Conservation (phyloP, 2,329 filamentous ascomycete genomes). For the Penicillium sp. region DNA sequence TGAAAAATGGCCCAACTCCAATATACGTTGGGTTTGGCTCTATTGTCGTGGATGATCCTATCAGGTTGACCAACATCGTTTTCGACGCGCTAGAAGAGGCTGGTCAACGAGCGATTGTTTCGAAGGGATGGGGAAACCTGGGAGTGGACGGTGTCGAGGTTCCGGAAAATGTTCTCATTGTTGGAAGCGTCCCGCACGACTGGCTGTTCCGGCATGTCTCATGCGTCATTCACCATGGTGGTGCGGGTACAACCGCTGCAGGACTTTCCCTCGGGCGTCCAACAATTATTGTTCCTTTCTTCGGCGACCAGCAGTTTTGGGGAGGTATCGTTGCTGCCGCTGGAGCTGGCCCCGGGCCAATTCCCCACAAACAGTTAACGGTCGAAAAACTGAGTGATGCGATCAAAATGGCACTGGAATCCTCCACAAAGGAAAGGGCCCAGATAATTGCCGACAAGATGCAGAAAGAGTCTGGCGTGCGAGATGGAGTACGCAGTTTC, state of each 20-base stretch:
- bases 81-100: slow-evolving; percentile 69
- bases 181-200: slow-evolving; percentile 84
- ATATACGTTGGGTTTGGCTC: slow-evolving; percentile 84
- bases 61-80: slow-evolving; percentile 69
- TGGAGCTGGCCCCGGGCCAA: slow-evolving; percentile 70
- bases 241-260: slow-evolving; percentile 83
- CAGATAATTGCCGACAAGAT: slow-evolving; percentile 65
- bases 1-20: slow-evolving; percentile 69
- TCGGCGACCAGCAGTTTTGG: slow-evolving; percentile 84
- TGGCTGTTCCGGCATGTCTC: slow-evolving; percentile 84
- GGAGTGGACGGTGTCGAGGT: slow-evolving; percentile 69
- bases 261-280: slow-evolving; percentile 80
- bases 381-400: slow-evolving; percentile 66
- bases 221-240: slow-evolving; percentile 83
- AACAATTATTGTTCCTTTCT: slow-evolving; percentile 83
- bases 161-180: slow-evolving; percentile 78
- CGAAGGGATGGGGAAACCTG: slow-evolving; percentile 85
- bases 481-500: slow-evolving; percentile 67
- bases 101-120: slow-evolving; percentile 77
- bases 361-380: slow-evolving; percentile 69
- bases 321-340: slow-evolving; percentile 73
- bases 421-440: slow-evolving; percentile 60
- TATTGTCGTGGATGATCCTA: slow-evolving; percentile 77
- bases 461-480: slow-evolving; percentile 64
- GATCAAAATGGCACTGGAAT: slow-evolving; percentile 62